A percentile compares a stretch with the other conserved stretches of the same genome.
Conservation (phyloP, 2,329 filamentous ascomycete species). For the Botrytis hyacinthi region DNA sequence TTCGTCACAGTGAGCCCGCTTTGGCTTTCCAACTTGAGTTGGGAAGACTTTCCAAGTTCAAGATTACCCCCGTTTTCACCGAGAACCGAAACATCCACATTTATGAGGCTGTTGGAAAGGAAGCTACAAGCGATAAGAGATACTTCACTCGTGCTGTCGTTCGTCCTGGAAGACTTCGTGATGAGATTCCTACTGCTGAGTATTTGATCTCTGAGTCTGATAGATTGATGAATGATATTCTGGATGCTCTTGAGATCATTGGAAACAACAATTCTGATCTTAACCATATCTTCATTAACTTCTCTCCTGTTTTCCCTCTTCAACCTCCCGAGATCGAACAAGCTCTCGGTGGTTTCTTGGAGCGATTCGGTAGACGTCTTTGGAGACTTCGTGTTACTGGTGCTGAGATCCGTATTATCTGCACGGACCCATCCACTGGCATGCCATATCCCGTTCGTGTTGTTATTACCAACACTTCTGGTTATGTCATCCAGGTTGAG, state of each 20-base stretch:
- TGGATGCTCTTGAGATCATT: slow-evolving; percentile 96
- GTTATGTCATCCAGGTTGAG: slow-evolving; percentile 96
- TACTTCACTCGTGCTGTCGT: slow-evolving; percentile 98
- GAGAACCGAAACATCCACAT: slow-evolving; percentile 99
- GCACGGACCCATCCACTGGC: slow-evolving; percentile 83
- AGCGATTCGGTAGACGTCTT: slow-evolving; percentile 89
- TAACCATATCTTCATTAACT: slow-evolving; percentile 99
- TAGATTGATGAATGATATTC: slow-evolving; percentile 93
- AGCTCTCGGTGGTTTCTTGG: slow-evolving; percentile 90
- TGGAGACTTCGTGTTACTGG: slow-evolving; percentile 97
- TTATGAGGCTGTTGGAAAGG: slow-evolving; percentile 94
- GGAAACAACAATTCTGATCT: slow-evolving; percentile 99
- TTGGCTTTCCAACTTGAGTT: slow-evolving; percentile 98
- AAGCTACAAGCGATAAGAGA: slow-evolving; percentile 91
- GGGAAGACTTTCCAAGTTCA: slow-evolving; percentile 89
- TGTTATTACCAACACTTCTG: slow-evolving; percentile 96
- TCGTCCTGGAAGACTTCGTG: slow-evolving; percentile 86
- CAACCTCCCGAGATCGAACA: slow-evolving; percentile 87
- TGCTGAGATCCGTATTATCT: slow-evolving; percentile 97
- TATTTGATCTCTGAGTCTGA: slow-evolving; percentile 98
- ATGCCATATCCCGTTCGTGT: slow-evolving; percentile 89
- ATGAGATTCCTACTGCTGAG: slow-evolving; percentile 97
- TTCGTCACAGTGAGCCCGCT: slow-evolving; percentile 94
- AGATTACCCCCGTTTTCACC: slow-evolving; percentile 97
- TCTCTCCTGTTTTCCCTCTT: slow-evolving; percentile 93